Evolutionary conservation across 805 yeast species (phyloP).

Genomic region (Nakazawaea sp.): DNA sequence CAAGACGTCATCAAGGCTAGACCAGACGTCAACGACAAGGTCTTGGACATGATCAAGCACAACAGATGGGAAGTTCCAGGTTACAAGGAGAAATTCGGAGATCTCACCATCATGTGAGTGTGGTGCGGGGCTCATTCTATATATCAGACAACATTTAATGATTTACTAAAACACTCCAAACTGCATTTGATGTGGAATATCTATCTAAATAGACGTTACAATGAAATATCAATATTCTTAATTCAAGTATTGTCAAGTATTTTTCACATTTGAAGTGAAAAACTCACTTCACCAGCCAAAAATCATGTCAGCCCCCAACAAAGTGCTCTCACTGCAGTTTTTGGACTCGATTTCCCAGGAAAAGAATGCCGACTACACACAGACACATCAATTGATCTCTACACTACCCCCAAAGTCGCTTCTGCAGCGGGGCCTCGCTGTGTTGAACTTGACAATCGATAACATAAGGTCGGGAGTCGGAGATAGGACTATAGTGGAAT

Average conservation of each 20-base stretch:
- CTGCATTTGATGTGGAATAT: no score
- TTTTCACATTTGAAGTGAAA: no score
- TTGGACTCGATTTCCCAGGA: constrained; percentile 38
- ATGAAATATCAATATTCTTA: no score
- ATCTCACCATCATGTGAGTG: constrained; percentile 83
- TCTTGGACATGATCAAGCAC: constrained; percentile 87
- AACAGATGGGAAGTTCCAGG: constrained; percentile 99
- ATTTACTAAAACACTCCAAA: no score
- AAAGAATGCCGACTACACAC: constrained; percentile 44
- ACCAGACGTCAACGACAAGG: constrained; percentile 97
- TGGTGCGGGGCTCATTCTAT: not conserved
- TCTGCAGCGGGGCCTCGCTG: constrained; percentile 69
- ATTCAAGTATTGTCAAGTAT: no score
- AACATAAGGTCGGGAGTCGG: constrained; percentile 71
- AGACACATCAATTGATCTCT: constrained; percentile 34
- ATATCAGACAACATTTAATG: no score
- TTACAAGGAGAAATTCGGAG: constrained; percentile 97
- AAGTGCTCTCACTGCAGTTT: no score
- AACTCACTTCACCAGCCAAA: no score
- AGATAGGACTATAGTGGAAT: constrained; percentile 64
- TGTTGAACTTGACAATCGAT: constrained; percentile 55
- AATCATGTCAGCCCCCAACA: no score
- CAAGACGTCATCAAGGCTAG: constrained; percentile 92
- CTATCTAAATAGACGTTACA: no score
- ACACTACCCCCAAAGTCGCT: constrained; percentile 55